Evolutionary conservation across 306 rosid genomes (phyloP), one percentile per base, ranked within the genome.

Genomic region (Corylus avellana): DNA sequence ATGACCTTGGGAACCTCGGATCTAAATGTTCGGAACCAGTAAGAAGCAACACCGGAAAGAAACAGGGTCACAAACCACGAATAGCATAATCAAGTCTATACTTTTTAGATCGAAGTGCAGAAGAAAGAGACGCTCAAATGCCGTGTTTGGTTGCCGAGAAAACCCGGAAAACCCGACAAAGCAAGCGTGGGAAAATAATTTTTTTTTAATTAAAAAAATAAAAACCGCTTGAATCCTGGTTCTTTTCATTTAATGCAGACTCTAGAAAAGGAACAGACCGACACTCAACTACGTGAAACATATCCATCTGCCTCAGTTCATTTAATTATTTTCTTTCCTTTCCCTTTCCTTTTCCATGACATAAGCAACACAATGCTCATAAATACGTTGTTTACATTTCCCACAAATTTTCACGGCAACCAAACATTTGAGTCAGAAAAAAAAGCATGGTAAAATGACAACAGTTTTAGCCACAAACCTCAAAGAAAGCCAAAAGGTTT

Each of bases 1-100:
- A 42, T 67, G 72, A 42, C 50, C 51, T 67, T 42, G 42, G 17
- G 68, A 62, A 77, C 86, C 77, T 74, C 72, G 90, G 97, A 94
- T 94, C 98, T 84, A 87, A 85, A 56, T 76, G 81, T 62, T 76
- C 49, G 70, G 72, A 67, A 17, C 50, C 72, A 8, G 37, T 66
- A 35, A 37, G 22, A 39, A 66, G 14, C 72, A 16, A 66, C 8
- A 16, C 74, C 69, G 62, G 58, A 75, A 70, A 37, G 51, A 10
- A 71, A 74, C 22, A 75, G 58, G 75, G 59, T 66, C 70, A 67
- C n/a, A 78, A 74, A 70, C 57, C 58, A 70, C 56, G 63, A 71
- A 78, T 29, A 42, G 54, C n/a, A 27, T 5, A 64, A 57, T 47
- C 77, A 76, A 42, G 46, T 42, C 8, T 42, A 42, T 63, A 59